These are phyloP conservation scores for Ceratobasidium theobromae DNA, from an alignment of 1,284 basidiomycete species.

Conservation along the genomic window DNA sequence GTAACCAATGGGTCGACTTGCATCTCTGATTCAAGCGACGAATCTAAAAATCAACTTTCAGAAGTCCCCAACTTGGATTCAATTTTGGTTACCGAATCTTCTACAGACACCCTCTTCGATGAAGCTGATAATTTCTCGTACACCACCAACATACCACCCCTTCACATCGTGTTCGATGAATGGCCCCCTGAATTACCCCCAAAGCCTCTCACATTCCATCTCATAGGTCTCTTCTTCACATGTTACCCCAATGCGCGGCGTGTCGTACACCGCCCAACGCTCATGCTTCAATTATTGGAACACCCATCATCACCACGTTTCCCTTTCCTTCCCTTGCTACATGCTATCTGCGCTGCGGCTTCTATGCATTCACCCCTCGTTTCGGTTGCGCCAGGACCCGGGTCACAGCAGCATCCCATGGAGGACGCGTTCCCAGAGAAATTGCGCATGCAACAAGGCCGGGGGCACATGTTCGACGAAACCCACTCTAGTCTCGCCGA, in stretches of 20 bases:
- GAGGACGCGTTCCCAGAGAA: conserved; percentile 11
- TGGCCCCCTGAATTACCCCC: conserved; percentile 8
- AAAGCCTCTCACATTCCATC: conserved; percentile 15
- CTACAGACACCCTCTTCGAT: too few relatives aligned
- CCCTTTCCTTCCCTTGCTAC: conserved; percentile 11
- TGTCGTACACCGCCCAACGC: conserved; percentile 15
- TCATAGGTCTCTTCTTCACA: conserved; percentile 19
- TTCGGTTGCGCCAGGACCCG: background rate
- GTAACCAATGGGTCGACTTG: too few relatives aligned
- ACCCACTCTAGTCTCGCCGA: conserved; percentile 3
- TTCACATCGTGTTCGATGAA: background rate
- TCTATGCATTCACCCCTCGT: conserved; percentile 8
- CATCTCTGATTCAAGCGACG: too few relatives aligned
- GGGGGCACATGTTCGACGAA: conserved; percentile 4
- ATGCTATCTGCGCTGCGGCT: conserved; percentile 22
- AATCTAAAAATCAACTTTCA: too few relatives aligned
- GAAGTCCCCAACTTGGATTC: background rate
- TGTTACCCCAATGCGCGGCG: conserved; percentile 24
- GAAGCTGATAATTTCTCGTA: background rate
- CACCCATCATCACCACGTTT: conserved; percentile 18
- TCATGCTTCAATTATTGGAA: conserved; percentile 7
- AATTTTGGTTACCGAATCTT: too few relatives aligned
- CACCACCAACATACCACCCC: background rate
- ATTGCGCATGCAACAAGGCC: background rate
- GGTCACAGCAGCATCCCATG: background rate